Evolutionary conservation across 2,329 filamentous ascomycete species (phyloP), one percentile per base, ranked within the genome.

Genomic region (Xylaria sp.): DNA sequence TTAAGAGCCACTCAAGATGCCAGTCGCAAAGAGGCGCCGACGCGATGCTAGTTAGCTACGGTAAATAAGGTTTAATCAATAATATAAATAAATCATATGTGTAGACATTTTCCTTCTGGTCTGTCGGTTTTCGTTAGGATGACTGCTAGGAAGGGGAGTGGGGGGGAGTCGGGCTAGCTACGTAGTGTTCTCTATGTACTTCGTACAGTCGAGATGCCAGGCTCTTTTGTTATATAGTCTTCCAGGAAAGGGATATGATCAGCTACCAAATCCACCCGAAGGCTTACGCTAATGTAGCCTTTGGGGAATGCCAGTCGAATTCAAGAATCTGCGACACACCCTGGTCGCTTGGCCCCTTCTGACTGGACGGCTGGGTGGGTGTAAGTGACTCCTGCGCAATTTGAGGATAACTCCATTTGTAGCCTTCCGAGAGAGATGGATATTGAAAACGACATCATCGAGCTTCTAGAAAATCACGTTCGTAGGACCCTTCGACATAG

Each of bases 231-330:
- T n/a, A n/a, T 56, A 60, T 56, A 57, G 48, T 48, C 39, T 40
- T 39, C 42, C 56, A 61, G 49, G 54, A 67, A 64, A 52, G 46
- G 60, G 67, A 56, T 48, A 59, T 63, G 66, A 69, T 69, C 67
- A 55, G 47, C 40, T 54, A 64, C 59, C 61, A 57, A n/a, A 47
- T 61, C 46, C 57, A 51, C 40, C 52, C 52, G 53, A 51, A 57
- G 44, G 48, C 63, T 60, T 57, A 63, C 64, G 60, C 59, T 60
- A 69, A 64, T 62, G 60, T 63, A 55, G 60, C 59, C 56, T 65
- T 66, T 69, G 63, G 67, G 69, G 69, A 65, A 68, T 63, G 67
- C 69, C 53, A 62, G 66, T 66, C 57, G 62, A 60, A 63, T 56
- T 34, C 56, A 48, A 34, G 5, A 59, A 61, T 66, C 64, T 72